Conservation (phyloP, 2,329 filamentous ascomycete genomes). For the Pyrenophora tritici-repentis region DNA sequence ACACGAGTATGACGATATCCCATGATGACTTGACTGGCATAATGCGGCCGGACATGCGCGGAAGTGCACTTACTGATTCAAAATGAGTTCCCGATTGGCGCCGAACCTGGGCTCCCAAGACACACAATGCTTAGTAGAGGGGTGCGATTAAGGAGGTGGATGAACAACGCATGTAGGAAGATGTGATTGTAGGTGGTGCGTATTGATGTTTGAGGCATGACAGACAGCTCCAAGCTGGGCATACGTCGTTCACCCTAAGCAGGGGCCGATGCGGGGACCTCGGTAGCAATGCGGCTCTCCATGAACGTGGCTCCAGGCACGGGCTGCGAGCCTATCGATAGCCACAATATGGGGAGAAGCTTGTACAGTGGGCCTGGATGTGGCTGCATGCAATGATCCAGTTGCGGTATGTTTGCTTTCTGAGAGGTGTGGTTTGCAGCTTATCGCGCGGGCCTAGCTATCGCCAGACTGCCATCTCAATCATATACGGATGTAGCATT, state of each 20-base stretch:
- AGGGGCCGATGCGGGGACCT: constrained; percentile 7
- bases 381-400: not conserved
- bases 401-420: not conserved
- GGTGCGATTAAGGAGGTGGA: constrained; percentile 2
- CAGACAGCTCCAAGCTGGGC: constrained; percentile 11
- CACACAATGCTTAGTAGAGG: not conserved
- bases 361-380: not conserved
- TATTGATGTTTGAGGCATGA: constrained; percentile 15
- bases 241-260: constrained; percentile 12
- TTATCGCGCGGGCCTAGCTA: no score
- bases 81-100: constrained; percentile 2
- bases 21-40: constrained; percentile 27
- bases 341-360: not conserved
- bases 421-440: no score
- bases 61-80: constrained; percentile 27
- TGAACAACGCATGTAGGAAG: not conserved
- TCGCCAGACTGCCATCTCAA: no score
- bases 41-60: constrained; percentile 26
- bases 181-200: constrained; percentile 10
- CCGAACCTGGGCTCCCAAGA: not conserved
- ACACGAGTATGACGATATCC: constrained; percentile 28
- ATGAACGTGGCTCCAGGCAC: constrained; percentile 13
- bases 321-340: constrained; percentile 4
- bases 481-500: not conserved
- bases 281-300: constrained; percentile 15